A percentile compares a stretch with the other conserved stretches of the same genome.
Evolutionary conservation across 176 grass and related monocot genomes (phyloP).

Genomic region (Tuctoria greenei): DNA sequence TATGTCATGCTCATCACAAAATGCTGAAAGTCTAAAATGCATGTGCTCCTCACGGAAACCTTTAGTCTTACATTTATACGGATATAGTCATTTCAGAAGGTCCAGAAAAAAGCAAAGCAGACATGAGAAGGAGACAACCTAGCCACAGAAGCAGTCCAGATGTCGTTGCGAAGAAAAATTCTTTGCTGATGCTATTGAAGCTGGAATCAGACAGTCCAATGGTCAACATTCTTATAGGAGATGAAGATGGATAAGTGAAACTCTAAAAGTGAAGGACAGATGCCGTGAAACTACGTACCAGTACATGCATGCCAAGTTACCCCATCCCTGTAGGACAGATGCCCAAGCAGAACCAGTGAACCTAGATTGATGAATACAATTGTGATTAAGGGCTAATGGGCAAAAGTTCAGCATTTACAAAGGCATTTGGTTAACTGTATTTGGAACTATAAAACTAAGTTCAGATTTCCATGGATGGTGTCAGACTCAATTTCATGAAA

Average conservation of each 20-base stretch:
- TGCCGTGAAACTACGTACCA: constrained; percentile 47
- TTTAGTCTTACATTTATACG: not conserved
- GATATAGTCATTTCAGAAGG: not conserved
- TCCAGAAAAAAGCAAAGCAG: not conserved
- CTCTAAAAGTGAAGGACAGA: constrained; percentile 20
- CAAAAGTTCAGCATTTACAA: not conserved
- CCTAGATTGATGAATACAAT: constrained; percentile 53
- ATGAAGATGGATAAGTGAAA: constrained; percentile 2
- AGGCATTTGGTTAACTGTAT: not conserved
- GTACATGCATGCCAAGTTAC: constrained; percentile 97
- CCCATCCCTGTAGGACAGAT: constrained; percentile 74
- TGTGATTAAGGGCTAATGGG: constrained; percentile 5
- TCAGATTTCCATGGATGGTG: constrained; percentile 1
- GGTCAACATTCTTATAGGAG: constrained; percentile 24
- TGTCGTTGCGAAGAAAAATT: constrained; percentile 83
- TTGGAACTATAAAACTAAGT: constrained; percentile 3
- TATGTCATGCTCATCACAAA: not conserved
- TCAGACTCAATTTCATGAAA: constrained; percentile 6
- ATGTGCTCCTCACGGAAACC: not conserved
- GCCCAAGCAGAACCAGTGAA: constrained; percentile 94
- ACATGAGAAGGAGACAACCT: constrained; percentile 45
- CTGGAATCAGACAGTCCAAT: constrained; percentile 43
- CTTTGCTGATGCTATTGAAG: constrained; percentile 74
- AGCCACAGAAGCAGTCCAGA: constrained; percentile 65
- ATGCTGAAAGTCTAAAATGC: not conserved